A percentile compares a stretch with the other conserved stretches of the same genome.
These are phyloP conservation scores for Neonectria hederae DNA, from an alignment of 2,329 filamentous ascomycete genomes.

Conservation along the genomic window DNA sequence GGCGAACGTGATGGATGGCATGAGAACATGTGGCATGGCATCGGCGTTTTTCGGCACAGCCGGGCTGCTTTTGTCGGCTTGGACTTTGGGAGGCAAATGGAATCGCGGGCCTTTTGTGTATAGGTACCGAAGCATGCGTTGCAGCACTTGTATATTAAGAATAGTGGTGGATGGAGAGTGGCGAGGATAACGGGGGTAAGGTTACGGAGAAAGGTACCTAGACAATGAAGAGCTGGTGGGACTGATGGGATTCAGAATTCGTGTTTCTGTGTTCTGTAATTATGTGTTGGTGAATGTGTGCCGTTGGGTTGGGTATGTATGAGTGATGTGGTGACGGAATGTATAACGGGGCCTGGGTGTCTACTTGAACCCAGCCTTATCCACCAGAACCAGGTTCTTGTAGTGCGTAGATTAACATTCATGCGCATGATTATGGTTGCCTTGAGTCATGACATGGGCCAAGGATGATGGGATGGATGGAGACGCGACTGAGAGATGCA, in stretches of 20 bases:
- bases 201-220: constrained; percentile 17
- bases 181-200: constrained; percentile 9
- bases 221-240: constrained; percentile 17
- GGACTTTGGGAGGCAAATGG: constrained; percentile 30
- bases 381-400: not conserved
- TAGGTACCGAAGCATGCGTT: constrained; percentile 36
- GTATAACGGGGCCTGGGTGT: not conserved
- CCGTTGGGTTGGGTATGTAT: not conserved
- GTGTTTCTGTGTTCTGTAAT: constrained; percentile 1
- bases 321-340: not conserved
- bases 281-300: not conserved
- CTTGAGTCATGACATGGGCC: not conserved
- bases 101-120: constrained; percentile 37
- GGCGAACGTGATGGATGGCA: constrained; percentile 31
- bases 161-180: constrained; percentile 11
- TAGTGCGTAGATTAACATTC: not conserved
- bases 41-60: constrained; percentile 44
- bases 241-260: constrained; percentile 5
- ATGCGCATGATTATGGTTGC: constrained; percentile 6
- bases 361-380: not conserved
- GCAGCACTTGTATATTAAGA: constrained; percentile 39
- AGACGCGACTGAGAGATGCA: not conserved
- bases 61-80: constrained; percentile 27
- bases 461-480: not conserved
- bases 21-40: constrained; percentile 49